A percentile compares a stretch with the other conserved stretches of the same genome.
Conservation (phyloP, 306 rosid species). For the Vigna radiata region DNA sequence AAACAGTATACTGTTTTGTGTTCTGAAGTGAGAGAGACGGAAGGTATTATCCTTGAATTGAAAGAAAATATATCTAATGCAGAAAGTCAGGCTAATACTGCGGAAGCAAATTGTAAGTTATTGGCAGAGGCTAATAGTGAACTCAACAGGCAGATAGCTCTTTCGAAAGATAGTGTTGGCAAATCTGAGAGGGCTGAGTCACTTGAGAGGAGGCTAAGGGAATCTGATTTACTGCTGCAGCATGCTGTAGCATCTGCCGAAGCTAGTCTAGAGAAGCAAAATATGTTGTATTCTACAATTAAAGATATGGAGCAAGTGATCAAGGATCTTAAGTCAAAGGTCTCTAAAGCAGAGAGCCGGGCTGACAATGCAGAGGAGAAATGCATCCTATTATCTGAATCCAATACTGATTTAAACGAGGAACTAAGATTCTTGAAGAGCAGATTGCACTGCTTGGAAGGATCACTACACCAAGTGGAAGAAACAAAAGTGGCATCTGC, state of each 20-base stretch:
- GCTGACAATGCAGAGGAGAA: slow-evolving; percentile 82
- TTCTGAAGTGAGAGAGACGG: slow-evolving; percentile 52
- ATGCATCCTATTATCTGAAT: slow-evolving; percentile 73
- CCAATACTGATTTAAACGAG: slow-evolving; percentile 70
- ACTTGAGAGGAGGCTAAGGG: slow-evolving; percentile 67
- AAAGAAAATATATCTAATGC: slow-evolving; percentile 51
- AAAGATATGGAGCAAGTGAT: slow-evolving; percentile 83
- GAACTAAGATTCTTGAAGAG: slow-evolving; percentile 70
- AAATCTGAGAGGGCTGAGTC: slow-evolving; percentile 53
- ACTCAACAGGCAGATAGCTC: slow-evolving; percentile 55
- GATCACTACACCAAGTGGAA: slow-evolving; percentile 71
- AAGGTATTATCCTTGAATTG: slow-evolving; percentile 46
- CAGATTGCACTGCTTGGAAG: slow-evolving; percentile 71
- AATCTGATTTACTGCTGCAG: slow-evolving; percentile 64
- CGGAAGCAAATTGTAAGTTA: slow-evolving; percentile 53
- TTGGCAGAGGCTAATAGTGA: slow-evolving; percentile 51
- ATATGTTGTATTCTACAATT: slow-evolving; percentile 67
- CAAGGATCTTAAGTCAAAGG: slow-evolving; percentile 63
- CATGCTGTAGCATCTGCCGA: slow-evolving; percentile 82
- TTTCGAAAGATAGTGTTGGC: slow-evolving; percentile 48
- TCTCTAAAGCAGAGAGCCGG: slow-evolving; percentile 71
- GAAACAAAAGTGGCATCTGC: slow-evolving; percentile 73
- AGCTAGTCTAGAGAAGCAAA: slow-evolving; percentile 88
- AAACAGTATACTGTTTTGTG: slow-evolving; percentile 44
- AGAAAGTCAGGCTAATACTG: slow-evolving; percentile 57